A percentile compares a stretch with the other conserved stretches of the same genome.
Conservation (phyloP, 768 basidiomycete genomes). For the Mycena haematopus region DNA sequence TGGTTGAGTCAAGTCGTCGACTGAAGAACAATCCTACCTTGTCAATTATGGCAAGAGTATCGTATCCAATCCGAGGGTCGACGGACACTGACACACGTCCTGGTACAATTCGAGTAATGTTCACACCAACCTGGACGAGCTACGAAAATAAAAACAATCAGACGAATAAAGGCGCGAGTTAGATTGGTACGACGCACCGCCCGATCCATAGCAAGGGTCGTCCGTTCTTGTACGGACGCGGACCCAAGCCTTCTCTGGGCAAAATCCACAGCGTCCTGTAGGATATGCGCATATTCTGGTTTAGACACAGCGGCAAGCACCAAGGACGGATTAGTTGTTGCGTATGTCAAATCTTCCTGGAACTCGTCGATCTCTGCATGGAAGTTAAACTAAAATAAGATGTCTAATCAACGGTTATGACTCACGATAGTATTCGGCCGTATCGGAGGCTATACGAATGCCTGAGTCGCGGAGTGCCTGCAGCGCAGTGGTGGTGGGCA, state of each 20-base stretch:
- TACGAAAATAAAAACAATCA: slow-evolving; percentile 17
- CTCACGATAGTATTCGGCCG: slow-evolving; percentile 42
- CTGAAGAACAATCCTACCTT: slow-evolving; percentile 29
- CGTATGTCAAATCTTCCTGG: slow-evolving; percentile 36
- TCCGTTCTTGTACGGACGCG: slow-evolving; percentile 30
- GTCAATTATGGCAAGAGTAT: slow-evolving; percentile 35
- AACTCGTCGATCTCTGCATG: slow-evolving; percentile 39
- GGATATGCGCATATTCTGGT: slow-evolving; percentile 40
- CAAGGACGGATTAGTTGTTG: slow-evolving; percentile 46
- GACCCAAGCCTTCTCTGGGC: slow-evolving; percentile 24
- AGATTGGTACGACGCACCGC: slow-evolving; percentile 33
- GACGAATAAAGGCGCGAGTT: neutral
- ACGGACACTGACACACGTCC: slow-evolving; percentile 44
- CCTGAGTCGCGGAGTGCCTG: slow-evolving; percentile 38
- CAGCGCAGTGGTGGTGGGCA: slow-evolving; percentile 34
- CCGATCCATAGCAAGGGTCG: slow-evolving; percentile 39
- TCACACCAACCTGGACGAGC: slow-evolving; percentile 41
- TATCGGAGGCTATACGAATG: slow-evolving; percentile 42
- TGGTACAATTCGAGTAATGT: slow-evolving; percentile 41
- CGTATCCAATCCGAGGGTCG: slow-evolving; percentile 42
- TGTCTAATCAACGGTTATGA: neutral
- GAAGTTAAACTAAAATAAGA: neutral
- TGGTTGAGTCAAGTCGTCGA: neutral
- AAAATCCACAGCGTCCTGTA: slow-evolving; percentile 39
- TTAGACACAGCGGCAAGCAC: slow-evolving; percentile 41